Base-by-base conservation (phyloP, 1,284 basidiomycete genomes). In the Trametes sp. region DNA sequence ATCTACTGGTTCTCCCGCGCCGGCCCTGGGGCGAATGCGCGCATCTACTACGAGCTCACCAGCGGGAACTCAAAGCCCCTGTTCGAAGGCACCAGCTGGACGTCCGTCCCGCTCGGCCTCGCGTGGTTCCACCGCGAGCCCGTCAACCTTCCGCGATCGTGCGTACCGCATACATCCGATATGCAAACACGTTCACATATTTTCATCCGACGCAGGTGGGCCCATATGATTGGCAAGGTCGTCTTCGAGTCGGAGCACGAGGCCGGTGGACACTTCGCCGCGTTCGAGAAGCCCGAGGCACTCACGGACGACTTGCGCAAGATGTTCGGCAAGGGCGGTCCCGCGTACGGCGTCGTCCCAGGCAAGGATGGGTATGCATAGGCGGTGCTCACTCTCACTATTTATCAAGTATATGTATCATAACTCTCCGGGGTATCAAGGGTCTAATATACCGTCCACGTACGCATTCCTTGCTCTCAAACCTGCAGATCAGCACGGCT, bases 41-140 rank as follows among this genome's bases (percentile, higher is more conserved):
- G 35, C 14, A 53, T 53, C 14, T 53, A 53, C 51, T 53, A 53
- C 16, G 51, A 38, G 26, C 51, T 53, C 23, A 53, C 51, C 0
- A 16, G 35, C 14, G 51, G 51, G 4, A 53, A 53, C 23, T n/a
- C 33, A 14, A 70, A 74, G 7, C 73, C 74, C 0, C 77, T 79
- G 0, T 77, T 59, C 16, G 35, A 28, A 13, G 59, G 51, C 21
- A 36, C 54, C 4, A 26, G 36, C 29, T 62, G 56, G 74, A 62
- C 63, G 44, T 57, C 64, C 5, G 54, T 79, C 24, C 76, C 77
- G 4, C 53, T 75, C 35, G 78, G 78, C 0, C 28, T 75, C 2
- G 74, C 77, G 11, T 69, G 60, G 55, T 79, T 79, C 54, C 76
- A 76, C 5, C 70, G 72, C 36, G 77, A 79, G 48, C 29, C 75